Conservation (phyloP, 108 stramenopile species). For the Skeletonema potamos region DNA sequence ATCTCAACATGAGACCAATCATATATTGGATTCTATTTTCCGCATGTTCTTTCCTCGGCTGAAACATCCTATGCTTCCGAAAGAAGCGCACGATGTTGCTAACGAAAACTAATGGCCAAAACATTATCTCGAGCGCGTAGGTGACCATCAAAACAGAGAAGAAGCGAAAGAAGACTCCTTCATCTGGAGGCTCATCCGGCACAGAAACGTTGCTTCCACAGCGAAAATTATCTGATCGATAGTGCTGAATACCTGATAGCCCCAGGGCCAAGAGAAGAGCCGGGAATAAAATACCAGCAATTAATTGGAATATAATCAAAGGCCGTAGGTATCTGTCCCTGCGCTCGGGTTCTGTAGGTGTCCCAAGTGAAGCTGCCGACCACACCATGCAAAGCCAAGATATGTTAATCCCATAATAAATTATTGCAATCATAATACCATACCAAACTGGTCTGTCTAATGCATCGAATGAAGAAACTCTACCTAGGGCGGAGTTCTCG, state of each 20-base stretch:
- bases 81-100: background rate
- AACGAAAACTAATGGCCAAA: background rate
- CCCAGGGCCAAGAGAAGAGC: background rate
- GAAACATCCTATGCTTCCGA: background rate
- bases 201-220: background rate
- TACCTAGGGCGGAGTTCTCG: background rate
- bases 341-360: background rate
- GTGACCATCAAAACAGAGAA: background rate
- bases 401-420: background rate
- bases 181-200: background rate
- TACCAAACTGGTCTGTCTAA: background rate
- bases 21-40: background rate
- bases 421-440: background rate
- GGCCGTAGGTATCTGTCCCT: background rate
- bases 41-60: background rate
- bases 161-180: background rate
- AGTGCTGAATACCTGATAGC: background rate
- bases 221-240: background rate
- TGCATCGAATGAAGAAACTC: background rate
- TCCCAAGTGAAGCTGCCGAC: background rate
- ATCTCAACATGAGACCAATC: slow-evolving; percentile 14
- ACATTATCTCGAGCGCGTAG: background rate
- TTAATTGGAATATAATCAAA: background rate
- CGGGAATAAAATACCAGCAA: background rate
- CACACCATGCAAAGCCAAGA: background rate